phyloP scores from a whole-genome alignment of 148 eudicot genomes.

The Cornus kousa region DNA sequence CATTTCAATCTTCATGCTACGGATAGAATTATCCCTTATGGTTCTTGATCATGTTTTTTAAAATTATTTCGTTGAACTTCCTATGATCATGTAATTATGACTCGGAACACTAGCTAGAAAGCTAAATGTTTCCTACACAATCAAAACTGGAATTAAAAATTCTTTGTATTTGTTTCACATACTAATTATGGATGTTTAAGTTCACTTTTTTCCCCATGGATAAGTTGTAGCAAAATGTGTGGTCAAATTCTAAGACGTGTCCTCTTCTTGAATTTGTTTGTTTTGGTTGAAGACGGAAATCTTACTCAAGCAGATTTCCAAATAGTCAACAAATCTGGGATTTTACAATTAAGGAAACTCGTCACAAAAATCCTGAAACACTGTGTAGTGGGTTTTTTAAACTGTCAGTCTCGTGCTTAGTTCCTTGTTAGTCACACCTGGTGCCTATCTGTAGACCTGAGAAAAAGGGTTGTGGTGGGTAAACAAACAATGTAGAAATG shows the following conservation, averaged over 20 bases:
- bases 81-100: background rate
- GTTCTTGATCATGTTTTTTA: background rate
- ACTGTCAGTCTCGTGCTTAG: background rate
- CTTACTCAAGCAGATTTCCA: background rate
- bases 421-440: background rate
- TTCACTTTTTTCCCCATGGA: background rate
- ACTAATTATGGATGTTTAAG: background rate
- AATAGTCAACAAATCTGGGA: background rate
- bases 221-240: background rate
- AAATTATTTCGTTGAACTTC: background rate
- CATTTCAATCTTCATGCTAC: background rate
- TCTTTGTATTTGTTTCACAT: too few relatives aligned
- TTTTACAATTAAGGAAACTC: background rate
- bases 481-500: background rate
- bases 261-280: background rate
- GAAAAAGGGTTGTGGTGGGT: background rate
- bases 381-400: background rate
- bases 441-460: background rate
- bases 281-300: background rate
- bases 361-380: background rate
- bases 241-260: background rate
- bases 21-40: background rate
- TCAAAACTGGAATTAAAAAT: background rate
- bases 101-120: background rate
- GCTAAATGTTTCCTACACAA: background rate